Conservation (phyloP, 805 yeast species). For the Wickerhamiella hasegawae region DNA sequence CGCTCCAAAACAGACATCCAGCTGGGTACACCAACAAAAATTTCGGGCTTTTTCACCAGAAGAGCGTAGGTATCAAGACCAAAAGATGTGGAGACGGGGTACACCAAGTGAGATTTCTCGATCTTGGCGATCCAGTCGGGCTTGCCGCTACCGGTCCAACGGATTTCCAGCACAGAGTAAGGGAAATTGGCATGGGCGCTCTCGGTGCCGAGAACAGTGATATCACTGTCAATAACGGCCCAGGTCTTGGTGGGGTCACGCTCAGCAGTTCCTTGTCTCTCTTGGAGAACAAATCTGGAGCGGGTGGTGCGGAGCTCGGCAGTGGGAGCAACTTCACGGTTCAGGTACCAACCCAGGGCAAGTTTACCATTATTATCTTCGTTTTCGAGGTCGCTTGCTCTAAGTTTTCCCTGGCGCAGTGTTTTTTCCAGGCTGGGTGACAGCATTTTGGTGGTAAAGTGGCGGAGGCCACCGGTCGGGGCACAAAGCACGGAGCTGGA, state of each 20-base stretch:
- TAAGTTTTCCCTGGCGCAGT: background rate
- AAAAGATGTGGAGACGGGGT: constrained; percentile 27
- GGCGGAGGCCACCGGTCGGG: constrained; percentile 25
- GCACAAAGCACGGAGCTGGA: constrained; percentile 18
- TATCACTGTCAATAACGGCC: constrained; percentile 24
- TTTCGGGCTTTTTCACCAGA: constrained; percentile 17
- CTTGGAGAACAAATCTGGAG: constrained; percentile 12
- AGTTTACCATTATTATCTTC: constrained; percentile 14
- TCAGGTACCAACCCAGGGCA: constrained; percentile 22
- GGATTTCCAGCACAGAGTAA: constrained; percentile 32
- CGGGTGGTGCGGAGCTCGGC: constrained; percentile 15
- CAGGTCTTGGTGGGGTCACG: constrained; percentile 12
- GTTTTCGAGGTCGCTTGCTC: constrained; percentile 1
- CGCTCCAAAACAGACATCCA: constrained; percentile 26
- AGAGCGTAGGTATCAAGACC: constrained; percentile 24
- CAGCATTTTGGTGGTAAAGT: constrained; percentile 10
- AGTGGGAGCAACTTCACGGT: constrained; percentile 16
- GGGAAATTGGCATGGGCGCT: constrained; percentile 24
- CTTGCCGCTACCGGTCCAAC: constrained; percentile 25
- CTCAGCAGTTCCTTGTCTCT: constrained; percentile 7
- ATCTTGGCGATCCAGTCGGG: constrained; percentile 27
- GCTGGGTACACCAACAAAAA: constrained; percentile 22
- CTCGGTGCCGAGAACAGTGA: constrained; percentile 7
- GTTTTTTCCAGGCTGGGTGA: background rate
- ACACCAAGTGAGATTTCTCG: constrained; percentile 32